Base-by-base conservation (phyloP, 257 asterid species). In the Datura wrightii region DNA sequence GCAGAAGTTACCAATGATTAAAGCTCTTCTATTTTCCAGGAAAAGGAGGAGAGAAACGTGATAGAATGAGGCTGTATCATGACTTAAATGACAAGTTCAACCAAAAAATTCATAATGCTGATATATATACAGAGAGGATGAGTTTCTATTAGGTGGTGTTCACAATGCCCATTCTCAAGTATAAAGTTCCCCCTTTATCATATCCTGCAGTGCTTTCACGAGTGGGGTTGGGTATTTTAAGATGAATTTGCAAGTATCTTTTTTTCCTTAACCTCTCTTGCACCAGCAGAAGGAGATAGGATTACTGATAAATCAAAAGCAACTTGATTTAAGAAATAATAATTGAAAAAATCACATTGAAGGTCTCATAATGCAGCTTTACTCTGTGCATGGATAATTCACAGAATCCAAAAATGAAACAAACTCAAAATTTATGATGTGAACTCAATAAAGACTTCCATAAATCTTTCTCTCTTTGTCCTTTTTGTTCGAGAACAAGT, bases 341-440 rank as follows among this genome's bases (percentile, higher is more conserved):
- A 44, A 46, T 19, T 48, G 19, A 53, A 19, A 72, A 44, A 72
- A 44, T 44, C 37, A 72, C 80, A 71, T 71, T 42, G 55, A 71
- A 15, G 53, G 52, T 69, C 67, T 60, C 34, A 19, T 24, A 60
- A 60, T 60, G 67, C 53, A 15, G 54, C 79, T 41, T 18, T 42
- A 72, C 18, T 71, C 56, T 3, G 55, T 71, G 56, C 84, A 80
- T 24, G 65, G 71, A 54, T 8, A 44, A 71, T 18, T 13, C 79
- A n/a, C 6, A 18, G 5, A 44, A 18, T 1, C 55, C 15, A 18
- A n/a, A 19, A 44, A 71, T 2, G 18, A 70, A 42, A 70, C 15
- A 18, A 70, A 18, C 79, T 70, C 79, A 72, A 11, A 72, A 10
- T n/a, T 10, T 44, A 19, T n/a, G n/a, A 44, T 44, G 60, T 24